Evolutionary conservation across 78 protist genomes (phyloP), one percentile per base, ranked within the genome.

Genomic region (Speleostelium caveatum): DNA sequence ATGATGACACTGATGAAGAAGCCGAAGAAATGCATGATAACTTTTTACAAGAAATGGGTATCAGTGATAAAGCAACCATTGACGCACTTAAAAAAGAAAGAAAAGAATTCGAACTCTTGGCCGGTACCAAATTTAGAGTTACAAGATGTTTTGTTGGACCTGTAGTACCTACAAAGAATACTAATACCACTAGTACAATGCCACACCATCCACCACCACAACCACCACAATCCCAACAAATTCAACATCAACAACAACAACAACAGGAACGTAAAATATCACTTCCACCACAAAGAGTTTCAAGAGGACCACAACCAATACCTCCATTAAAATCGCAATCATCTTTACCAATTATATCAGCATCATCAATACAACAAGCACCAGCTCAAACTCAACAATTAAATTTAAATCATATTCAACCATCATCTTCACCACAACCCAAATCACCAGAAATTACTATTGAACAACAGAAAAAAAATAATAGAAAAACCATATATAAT

Each of bases 21-120:
- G 79, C 58, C 8, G 91, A 83, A 42, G 91, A 83, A 33, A 56
- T 83, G 79, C 91, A 83, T 53, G 91, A 68, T 5, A 60, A 83
- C 73, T 83, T 83, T 63, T 45, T 83, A 22, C 67, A 69, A 21
- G 91, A 83, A 28, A 3, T 83, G 21, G 89, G 89, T 30, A 33
- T 83, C 32, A 67, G 72, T 30, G 38, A 59, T 45, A 53, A 60
- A 21, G 75, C 51, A 0, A 19, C 55, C 10, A 62, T 76, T 16
- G 41, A 83, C 38, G 80, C 62, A 33, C 30, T 83, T 19, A 83
- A 83, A 60, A 41, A 36, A 53, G 91, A 83, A 58, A 69, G 28
- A 63, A 83, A 69, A 58, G 91, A 83, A n/a, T 24, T 83, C 66
- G 91, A 83, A 19, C 22, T 56, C 36, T 42, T 83, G 22, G 91